Conservation (phyloP, 2,329 filamentous ascomycete species). For the Nemania sp. region DNA sequence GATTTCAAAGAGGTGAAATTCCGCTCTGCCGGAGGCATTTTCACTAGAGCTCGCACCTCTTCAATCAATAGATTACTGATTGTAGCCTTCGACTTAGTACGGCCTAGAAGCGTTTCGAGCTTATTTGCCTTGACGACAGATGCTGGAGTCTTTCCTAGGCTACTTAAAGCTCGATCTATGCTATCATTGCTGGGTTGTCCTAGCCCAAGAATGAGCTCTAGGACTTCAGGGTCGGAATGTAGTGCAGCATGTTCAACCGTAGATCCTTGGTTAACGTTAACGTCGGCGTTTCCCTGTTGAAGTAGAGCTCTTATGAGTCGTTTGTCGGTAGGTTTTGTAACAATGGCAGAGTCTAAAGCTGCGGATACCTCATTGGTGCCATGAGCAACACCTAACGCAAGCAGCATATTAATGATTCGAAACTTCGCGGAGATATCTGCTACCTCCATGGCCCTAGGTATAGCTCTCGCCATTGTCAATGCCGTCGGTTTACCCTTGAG, state of each 20-base stretch:
- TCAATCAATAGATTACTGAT: conserved; percentile 61
- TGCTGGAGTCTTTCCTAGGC: conserved; percentile 58
- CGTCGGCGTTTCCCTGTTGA: conserved; percentile 63
- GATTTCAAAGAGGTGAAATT: conserved; percentile 59
- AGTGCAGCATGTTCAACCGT: conserved; percentile 54
- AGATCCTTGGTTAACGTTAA: conserved; percentile 62
- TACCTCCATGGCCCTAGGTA: conserved; percentile 62
- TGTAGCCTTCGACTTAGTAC: conserved; percentile 57
- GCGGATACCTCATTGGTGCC: conserved; percentile 58
- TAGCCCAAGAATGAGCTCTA: conserved; percentile 61
- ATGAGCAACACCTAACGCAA: conserved; percentile 59
- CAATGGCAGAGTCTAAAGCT: conserved; percentile 58
- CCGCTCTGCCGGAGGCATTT: conserved; percentile 53
- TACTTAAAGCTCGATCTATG: conserved; percentile 58
- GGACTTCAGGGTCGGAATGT: conserved; percentile 62
- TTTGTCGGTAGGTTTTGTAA: conserved; percentile 62
- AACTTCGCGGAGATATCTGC: conserved; percentile 57
- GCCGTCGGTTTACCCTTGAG: conserved; percentile 60
- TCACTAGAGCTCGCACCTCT: conserved; percentile 62
- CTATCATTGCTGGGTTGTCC: conserved; percentile 60
- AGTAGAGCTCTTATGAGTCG: conserved; percentile 62
- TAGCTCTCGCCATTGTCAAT: conserved; percentile 60
- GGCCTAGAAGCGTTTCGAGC: conserved; percentile 60
- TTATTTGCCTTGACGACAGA: conserved; percentile 63
- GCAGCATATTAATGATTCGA: conserved; percentile 61